phyloP scores from a whole-genome alignment of 2,329 filamentous ascomycete genomes.

The Pyricularia grisea region DNA sequence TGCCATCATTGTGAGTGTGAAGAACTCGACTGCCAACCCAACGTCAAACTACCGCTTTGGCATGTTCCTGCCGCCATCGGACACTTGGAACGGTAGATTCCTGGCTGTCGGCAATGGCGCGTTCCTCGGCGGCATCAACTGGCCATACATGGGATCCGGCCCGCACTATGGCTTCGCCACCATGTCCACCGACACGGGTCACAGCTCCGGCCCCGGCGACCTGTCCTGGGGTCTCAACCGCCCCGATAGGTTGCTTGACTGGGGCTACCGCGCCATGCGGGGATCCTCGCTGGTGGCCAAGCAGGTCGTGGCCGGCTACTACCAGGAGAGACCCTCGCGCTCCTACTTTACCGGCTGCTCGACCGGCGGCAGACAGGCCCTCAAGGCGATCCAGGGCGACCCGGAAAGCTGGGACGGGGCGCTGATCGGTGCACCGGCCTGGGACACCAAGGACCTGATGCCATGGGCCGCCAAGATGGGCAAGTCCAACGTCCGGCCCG shows the following conservation, averaged over 20 bases:
- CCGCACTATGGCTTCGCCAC: slow-evolving; percentile 30
- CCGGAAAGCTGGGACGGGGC: slow-evolving; percentile 49
- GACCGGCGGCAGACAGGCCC: slow-evolving; percentile 47
- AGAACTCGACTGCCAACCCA: slow-evolving; percentile 16
- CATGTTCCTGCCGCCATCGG: slow-evolving; percentile 19
- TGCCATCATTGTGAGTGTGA: slow-evolving; percentile 24
- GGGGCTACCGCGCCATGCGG: slow-evolving; percentile 32
- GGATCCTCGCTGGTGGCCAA: slow-evolving; percentile 38
- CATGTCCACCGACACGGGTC: slow-evolving; percentile 34
- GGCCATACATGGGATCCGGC: slow-evolving; percentile 16
- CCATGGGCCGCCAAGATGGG: slow-evolving; percentile 31
- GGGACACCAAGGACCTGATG: slow-evolving; percentile 39
- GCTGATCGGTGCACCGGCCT: slow-evolving; percentile 38
- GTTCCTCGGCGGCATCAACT: slow-evolving; percentile 24
- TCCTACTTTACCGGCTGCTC: slow-evolving; percentile 49
- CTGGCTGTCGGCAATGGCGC: slow-evolving; percentile 23
- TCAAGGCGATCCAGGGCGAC: slow-evolving; percentile 41
- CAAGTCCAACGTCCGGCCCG: slow-evolving; percentile 36
- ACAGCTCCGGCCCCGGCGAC: slow-evolving; percentile 22
- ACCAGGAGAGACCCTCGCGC: slow-evolving; percentile 28
- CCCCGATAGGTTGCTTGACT: slow-evolving; percentile 24
- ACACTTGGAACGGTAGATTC: slow-evolving; percentile 21
- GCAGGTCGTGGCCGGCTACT: slow-evolving; percentile 35
- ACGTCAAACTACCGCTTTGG: slow-evolving; percentile 20
- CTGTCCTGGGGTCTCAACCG: slow-evolving; percentile 27